Conservation (phyloP, 192 early-diverging fungal genomes). For the Coemansia sp. region DNA sequence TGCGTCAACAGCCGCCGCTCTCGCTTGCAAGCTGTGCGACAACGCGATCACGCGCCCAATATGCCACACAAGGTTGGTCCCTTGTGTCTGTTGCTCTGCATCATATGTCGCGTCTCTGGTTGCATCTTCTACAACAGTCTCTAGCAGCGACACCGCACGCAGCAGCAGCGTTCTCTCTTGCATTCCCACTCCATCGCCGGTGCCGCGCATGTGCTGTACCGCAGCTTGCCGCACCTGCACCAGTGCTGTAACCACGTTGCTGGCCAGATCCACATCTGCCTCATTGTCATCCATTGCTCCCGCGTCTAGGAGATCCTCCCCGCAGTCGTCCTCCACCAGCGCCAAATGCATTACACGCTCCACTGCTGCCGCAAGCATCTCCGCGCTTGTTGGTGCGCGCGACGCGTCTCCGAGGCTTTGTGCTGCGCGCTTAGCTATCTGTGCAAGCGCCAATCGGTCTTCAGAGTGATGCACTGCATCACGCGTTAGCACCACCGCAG, state of each 20-base stretch:
- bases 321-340: conserved; percentile 10
- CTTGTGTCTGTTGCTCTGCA: background rate
- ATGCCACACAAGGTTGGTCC: conserved; percentile 32
- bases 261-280: conserved; percentile 21
- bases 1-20: conserved; percentile 26
- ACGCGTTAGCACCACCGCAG: conserved; percentile 12
- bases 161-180: conserved; percentile 14
- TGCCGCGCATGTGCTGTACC: conserved; percentile 12
- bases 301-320: conserved; percentile 1
- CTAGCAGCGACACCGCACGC: conserved; percentile 21
- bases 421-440: conserved; percentile 21
- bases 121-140: too few species aligned
- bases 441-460: conserved; percentile 26
- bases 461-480: conserved; percentile 9
- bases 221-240: conserved; percentile 11
- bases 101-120: too few species aligned
- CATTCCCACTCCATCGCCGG: background rate
- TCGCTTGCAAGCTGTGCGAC: conserved; percentile 17
- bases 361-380: conserved; percentile 25
- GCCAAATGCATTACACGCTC: conserved; percentile 39
- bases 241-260: conserved; percentile 8
- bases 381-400: conserved; percentile 20
- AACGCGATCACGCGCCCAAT: conserved; percentile 17
- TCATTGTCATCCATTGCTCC: conserved; percentile 4
- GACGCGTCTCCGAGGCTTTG: background rate